phyloP scores from a whole-genome alignment of 805 yeast genomes.

The Wickerhamomyces tratensis region DNA sequence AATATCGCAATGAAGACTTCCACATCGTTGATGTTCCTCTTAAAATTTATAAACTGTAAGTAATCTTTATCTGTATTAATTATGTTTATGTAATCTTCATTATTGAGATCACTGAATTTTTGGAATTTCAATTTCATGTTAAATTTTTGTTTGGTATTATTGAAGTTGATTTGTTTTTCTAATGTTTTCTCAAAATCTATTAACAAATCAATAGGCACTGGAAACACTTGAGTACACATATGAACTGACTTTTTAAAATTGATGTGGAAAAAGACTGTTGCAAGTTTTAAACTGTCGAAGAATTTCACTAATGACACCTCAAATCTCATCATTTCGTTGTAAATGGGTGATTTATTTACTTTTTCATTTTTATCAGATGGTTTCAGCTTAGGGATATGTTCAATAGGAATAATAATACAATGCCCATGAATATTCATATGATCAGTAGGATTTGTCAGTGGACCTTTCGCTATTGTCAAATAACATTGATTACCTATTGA shows the following conservation, averaged over 20 bases:
- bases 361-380: conserved; percentile 10
- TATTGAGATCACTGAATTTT: conserved; percentile 18
- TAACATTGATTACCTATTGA: conserved; percentile 62
- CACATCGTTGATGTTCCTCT: background rate
- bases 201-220: conserved; percentile 41
- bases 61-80: conserved; percentile 20
- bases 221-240: conserved; percentile 67
- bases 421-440: conserved; percentile 64
- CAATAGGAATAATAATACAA: conserved; percentile 69
- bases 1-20: background rate
- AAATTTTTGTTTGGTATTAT: conserved; percentile 35
- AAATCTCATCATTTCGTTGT: conserved; percentile 36
- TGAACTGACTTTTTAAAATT: conserved; percentile 59
- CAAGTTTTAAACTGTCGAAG: conserved; percentile 31
- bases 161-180: conserved; percentile 31
- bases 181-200: conserved; percentile 36
- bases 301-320: conserved; percentile 40
- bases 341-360: conserved; percentile 23
- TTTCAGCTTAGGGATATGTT: conserved; percentile 47
- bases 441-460: conserved; percentile 46
- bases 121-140: conserved; percentile 36
- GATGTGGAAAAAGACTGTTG: conserved; percentile 61
- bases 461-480: conserved; percentile 80
- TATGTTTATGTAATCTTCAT: conserved; percentile 17
- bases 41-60: conserved; percentile 1